A percentile compares a stretch with the other conserved stretches of the same genome.
phyloP scores from a whole-genome alignment of 306 rosid genomes.

The Sechiopsis laciniata region DNA sequence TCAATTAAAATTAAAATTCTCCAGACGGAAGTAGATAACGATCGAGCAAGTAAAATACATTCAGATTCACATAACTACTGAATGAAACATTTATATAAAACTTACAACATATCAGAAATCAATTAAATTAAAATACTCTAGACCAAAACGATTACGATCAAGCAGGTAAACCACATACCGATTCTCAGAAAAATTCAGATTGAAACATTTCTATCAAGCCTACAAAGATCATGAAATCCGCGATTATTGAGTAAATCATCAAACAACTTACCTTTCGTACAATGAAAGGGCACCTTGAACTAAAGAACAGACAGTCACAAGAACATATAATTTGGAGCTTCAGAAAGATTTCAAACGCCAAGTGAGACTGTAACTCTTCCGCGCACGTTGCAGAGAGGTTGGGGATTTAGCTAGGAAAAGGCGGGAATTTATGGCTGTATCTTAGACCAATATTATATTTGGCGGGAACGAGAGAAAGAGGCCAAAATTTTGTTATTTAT shows the following conservation, averaged over 20 bases:
- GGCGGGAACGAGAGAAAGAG: constrained; percentile 11
- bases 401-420: neutral
- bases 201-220: neutral
- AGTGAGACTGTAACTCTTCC: neutral
- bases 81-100: neutral
- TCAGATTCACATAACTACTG: neutral
- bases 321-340: neutral
- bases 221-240: neutral
- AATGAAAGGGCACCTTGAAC: neutral
- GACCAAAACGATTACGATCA: neutral
- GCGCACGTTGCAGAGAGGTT: neutral
- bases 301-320: neutral
- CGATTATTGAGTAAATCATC: neutral
- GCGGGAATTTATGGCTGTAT: neutral
- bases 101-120: neutral
- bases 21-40: neutral
- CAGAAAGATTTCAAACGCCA: neutral
- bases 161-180: neutral
- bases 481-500: neutral
- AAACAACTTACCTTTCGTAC: neutral
- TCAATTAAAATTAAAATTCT: neutral
- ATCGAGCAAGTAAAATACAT: neutral
- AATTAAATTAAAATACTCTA: neutral
- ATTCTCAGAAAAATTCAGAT: neutral
- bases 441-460: neutral